Base-by-base conservation (phyloP, 2,329 filamentous ascomycete species). In the Colletotrichum abscissum region DNA sequence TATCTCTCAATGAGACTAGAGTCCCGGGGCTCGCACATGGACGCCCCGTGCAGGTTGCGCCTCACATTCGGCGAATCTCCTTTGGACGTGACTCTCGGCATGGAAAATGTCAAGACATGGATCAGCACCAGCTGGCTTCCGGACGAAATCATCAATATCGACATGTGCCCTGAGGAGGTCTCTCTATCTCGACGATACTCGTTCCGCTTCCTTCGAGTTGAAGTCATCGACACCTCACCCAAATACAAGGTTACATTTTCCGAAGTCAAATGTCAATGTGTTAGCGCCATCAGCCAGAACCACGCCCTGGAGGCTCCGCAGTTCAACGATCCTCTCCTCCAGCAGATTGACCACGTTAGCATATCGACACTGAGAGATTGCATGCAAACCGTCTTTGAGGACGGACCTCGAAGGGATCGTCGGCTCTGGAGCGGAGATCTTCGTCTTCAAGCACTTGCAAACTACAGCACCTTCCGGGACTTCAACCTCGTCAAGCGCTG, bases 311-410 rank as follows among this genome's bases (percentile, higher is more conserved):
- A 76, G 7, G 65, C 63, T 9, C 63, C 73, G 38, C 46, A 56
- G 2, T 76, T 78, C 30, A 38, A 71, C 4, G 75, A 78, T 58
- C 16, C 66, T 1, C 69, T 80, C 26, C 76, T 82, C 2, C 55
- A 65, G 16, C 67, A 73, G 24, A 79, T 82, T 28, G 81, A 83
- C 69, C 75, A 76, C 12, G 77, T 79, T 68, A 79, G 79, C 63
- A 76, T 80, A 55, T 75, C 79, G 35, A 83, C 82, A 7, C 76
- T 83, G 2, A 73, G 81, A n/a, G 79, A 82, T 67, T 83, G 82
- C 69, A 82, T 83, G 82, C 81, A 82, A 68, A 81, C 81, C 14
- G 81, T 83, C 19, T 83, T 82, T 67, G 82, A 83, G 69, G 82
- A 83, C 35, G 81, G 82, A 1, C 82, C 81, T 12, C 74, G 82